Conservation (phyloP, 2,329 filamentous ascomycete species). For the Phoma sp. region DNA sequence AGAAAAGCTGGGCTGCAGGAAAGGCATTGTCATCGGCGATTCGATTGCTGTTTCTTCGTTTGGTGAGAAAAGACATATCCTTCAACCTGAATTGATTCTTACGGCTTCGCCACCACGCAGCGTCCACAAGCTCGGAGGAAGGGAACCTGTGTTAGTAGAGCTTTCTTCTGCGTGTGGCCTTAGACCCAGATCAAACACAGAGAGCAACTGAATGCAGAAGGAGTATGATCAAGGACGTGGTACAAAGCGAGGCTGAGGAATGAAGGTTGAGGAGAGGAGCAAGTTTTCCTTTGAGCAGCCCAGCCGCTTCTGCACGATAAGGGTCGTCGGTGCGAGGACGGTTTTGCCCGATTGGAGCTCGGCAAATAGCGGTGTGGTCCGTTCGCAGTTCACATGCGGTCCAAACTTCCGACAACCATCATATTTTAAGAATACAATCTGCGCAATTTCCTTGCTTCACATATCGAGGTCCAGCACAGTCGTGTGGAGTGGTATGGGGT, state of each 20-base stretch:
- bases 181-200: slow-evolving; percentile 14
- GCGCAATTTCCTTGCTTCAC: background rate
- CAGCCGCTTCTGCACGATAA: slow-evolving; percentile 10
- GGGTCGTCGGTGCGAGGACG: slow-evolving; percentile 8
- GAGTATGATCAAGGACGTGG: background rate
- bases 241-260: slow-evolving; percentile 11
- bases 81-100: slow-evolving; percentile 60
- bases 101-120: slow-evolving; percentile 50
- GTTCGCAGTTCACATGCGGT: background rate
- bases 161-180: slow-evolving; percentile 32
- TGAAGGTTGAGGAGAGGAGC: background rate
- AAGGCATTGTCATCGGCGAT: slow-evolving; percentile 76
- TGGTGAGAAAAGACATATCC: slow-evolving; percentile 67
- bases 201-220: slow-evolving; percentile 9
- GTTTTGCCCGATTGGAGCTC: slow-evolving; percentile 9
- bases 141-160: slow-evolving; percentile 20
- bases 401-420: background rate
- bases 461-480: slow-evolving; percentile 7
- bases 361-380: slow-evolving; percentile 1
- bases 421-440: background rate
- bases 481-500: slow-evolving; percentile 10
- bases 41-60: slow-evolving; percentile 61
- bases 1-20: slow-evolving; percentile 80
- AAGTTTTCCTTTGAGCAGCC: background rate
- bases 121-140: slow-evolving; percentile 15